Evolutionary conservation across 129 eudicot species (phyloP).

Genomic region (Ambrosia artemisiifolia): DNA sequence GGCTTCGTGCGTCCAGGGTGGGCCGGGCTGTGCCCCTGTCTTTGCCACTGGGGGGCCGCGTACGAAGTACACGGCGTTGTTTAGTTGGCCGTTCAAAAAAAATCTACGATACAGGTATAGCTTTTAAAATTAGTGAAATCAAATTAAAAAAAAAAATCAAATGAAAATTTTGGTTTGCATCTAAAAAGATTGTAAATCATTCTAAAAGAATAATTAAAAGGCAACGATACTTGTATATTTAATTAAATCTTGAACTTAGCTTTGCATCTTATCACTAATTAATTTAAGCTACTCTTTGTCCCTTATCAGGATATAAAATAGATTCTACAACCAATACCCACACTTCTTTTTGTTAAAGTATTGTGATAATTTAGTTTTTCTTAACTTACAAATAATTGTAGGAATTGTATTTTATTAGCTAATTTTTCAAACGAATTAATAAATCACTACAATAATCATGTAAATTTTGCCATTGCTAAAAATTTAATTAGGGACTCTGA

Average conservation of each 20-base stretch:
- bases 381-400: background rate
- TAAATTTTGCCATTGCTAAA: no score
- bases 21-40: no score
- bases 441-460: no score
- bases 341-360: background rate
- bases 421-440: no score
- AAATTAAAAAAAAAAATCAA: background rate
- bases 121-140: background rate
- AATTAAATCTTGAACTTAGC: conserved; percentile 19
- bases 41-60: no score
- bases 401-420: background rate
- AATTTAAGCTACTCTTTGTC: conserved; percentile 28
- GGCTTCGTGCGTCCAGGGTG: no score
- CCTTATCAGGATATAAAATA: conserved; percentile 23
- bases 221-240: conserved; percentile 25
- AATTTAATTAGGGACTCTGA: no score
- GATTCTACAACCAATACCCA: conserved; percentile 26
- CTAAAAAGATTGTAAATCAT: conserved; percentile 10
- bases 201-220: conserved; percentile 32
- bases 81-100: no score
- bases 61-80: no score
- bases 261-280: conserved; percentile 30
- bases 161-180: background rate
- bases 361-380: background rate
- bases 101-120: background rate